Evolutionary conservation across 2,329 filamentous ascomycete species (phyloP).

Genomic region (Talaromyces atroroseus): DNA sequence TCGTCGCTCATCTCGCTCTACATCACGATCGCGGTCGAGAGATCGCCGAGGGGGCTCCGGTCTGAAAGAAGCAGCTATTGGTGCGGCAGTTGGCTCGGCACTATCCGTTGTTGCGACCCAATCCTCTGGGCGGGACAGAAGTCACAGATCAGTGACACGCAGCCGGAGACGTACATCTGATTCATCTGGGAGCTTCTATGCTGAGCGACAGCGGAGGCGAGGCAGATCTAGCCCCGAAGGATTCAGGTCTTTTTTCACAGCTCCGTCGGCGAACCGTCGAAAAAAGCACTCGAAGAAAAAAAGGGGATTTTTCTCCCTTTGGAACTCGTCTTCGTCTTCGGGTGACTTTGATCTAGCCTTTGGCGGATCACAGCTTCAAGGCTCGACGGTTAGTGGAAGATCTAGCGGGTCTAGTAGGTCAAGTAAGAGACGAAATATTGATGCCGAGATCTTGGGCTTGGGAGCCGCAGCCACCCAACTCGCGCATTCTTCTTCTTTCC

Average conservation of each 20-base stretch:
- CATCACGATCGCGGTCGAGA: slow-evolving; percentile 36
- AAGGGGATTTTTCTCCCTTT: slow-evolving; percentile 52
- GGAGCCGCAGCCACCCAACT: slow-evolving; percentile 42
- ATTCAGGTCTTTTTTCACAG: slow-evolving; percentile 59
- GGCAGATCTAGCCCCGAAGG: slow-evolving; percentile 29
- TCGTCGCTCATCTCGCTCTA: slow-evolving; percentile 34
- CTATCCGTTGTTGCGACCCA: slow-evolving; percentile 5
- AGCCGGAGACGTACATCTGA: slow-evolving; percentile 40
- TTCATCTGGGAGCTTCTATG: slow-evolving; percentile 33
- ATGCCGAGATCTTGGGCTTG: slow-evolving; percentile 45
- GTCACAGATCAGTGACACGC: slow-evolving; percentile 15
- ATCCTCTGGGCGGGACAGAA: slow-evolving; percentile 3
- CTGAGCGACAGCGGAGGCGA: slow-evolving; percentile 7
- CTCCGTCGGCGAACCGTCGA: slow-evolving; percentile 51
- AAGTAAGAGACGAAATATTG: slow-evolving; percentile 30
- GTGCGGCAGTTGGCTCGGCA: slow-evolving; percentile 25
- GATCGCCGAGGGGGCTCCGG: slow-evolving; percentile 19
- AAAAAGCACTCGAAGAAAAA: slow-evolving; percentile 43
- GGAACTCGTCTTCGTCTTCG: slow-evolving; percentile 62
- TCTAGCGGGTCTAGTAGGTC: slow-evolving; percentile 29
- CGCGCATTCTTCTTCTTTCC: slow-evolving; percentile 34
- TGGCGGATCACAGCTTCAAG: slow-evolving; percentile 54
- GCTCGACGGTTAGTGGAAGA: slow-evolving; percentile 8
- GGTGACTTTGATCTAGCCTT: slow-evolving; percentile 65
- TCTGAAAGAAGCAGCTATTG: slow-evolving; percentile 29